These are phyloP conservation scores for Melampsora americana DNA, from an alignment of 1,284 basidiomycete species.

Conservation along the genomic window DNA sequence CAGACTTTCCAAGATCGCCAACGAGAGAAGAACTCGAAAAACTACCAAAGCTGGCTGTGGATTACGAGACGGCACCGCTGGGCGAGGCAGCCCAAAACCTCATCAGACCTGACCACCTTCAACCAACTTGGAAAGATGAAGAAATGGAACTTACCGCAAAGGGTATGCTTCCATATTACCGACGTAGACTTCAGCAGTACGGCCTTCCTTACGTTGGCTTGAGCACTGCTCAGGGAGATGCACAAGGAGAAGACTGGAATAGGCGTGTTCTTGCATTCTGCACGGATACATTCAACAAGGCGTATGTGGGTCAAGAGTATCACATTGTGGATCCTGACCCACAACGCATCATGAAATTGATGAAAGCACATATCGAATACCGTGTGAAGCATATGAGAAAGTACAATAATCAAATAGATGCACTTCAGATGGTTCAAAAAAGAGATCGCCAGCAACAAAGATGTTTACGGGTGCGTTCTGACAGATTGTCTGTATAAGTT, in stretches of 20 bases:
- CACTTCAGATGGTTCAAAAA: neutral
- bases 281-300: slow-evolving; percentile 8
- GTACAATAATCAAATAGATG: slow-evolving; percentile 1
- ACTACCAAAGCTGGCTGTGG: neutral
- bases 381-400: slow-evolving; percentile 14
- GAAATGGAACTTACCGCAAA: slow-evolving; percentile 2
- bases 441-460: neutral
- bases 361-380: neutral
- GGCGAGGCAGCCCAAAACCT: neutral
- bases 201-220: slow-evolving; percentile 22
- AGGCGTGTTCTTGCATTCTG: slow-evolving; percentile 4
- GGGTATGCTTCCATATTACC: neutral
- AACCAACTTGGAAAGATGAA: slow-evolving; percentile 8
- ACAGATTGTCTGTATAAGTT: too few species aligned
- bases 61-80: neutral
- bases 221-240: neutral
- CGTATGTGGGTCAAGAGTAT: neutral
- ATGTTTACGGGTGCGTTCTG: too few species aligned
- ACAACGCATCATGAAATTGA: neutral
- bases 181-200: neutral
- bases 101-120: neutral
- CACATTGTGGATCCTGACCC: neutral
- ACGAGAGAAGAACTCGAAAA: slow-evolving; percentile 13
- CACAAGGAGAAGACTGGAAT: slow-evolving; percentile 11
- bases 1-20: slow-evolving; percentile 15